phyloP scores from a whole-genome alignment of 2,329 filamentous ascomycete species.

The Cladosporium velox region DNA sequence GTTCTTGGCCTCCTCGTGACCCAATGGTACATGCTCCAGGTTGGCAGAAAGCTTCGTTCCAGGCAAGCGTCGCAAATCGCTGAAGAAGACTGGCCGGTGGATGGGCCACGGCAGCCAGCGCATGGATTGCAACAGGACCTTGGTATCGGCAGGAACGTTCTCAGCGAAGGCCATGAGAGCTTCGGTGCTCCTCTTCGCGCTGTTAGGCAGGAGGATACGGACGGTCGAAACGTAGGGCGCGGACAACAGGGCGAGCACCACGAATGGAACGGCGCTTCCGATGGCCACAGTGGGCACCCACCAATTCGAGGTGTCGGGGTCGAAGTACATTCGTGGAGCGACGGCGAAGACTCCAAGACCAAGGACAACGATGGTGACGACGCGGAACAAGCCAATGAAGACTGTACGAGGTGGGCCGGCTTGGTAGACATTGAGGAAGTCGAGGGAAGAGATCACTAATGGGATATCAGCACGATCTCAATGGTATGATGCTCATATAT shows the following conservation, averaged over 20 bases:
- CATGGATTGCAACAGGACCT: slow-evolving; percentile 45
- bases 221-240: slow-evolving; percentile 73
- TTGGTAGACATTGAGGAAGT: slow-evolving; percentile 65
- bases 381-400: slow-evolving; percentile 69
- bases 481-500: neutral
- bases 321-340: slow-evolving; percentile 57
- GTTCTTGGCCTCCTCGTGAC: slow-evolving; percentile 34
- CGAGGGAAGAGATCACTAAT: slow-evolving; percentile 60
- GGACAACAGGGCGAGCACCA: slow-evolving; percentile 65
- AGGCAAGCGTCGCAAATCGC: slow-evolving; percentile 31
- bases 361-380: slow-evolving; percentile 70
- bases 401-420: slow-evolving; percentile 67
- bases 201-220: slow-evolving; percentile 65
- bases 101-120: slow-evolving; percentile 43
- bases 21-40: slow-evolving; percentile 32
- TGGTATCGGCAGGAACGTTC: slow-evolving; percentile 46
- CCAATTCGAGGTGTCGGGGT: slow-evolving; percentile 47
- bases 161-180: slow-evolving; percentile 57
- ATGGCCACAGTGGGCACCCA: slow-evolving; percentile 46
- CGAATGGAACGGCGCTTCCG: slow-evolving; percentile 64
- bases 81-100: slow-evolving; percentile 30
- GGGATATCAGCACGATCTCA: neutral
- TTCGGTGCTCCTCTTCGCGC: slow-evolving; percentile 61
- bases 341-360: slow-evolving; percentile 66
- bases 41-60: slow-evolving; percentile 28